A percentile compares a stretch with the other conserved stretches of the same genome.
phyloP scores from a whole-genome alignment of 2,329 filamentous ascomycete species.

The Sporothrix brunneoviolacea region DNA sequence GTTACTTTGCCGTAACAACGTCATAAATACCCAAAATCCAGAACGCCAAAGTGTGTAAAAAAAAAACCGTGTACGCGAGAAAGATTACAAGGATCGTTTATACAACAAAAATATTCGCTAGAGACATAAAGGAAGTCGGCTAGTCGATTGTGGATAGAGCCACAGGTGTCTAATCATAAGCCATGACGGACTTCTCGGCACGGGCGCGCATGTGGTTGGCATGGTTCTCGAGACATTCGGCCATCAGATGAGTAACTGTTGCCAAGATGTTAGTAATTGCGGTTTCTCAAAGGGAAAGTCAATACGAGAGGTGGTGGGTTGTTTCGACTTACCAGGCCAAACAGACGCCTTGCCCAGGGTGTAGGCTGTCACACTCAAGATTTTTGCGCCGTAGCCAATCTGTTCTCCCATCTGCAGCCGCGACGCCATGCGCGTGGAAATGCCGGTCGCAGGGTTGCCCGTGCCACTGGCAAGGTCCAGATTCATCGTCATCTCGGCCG shows the following conservation, averaged over 20 bases:
- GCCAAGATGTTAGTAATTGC: neutral
- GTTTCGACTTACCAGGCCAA: constrained; percentile 70
- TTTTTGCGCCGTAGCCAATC: constrained; percentile 75
- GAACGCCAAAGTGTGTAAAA: no score
- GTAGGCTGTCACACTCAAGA: constrained; percentile 76
- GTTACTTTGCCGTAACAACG: no score
- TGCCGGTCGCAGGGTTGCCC: constrained; percentile 27
- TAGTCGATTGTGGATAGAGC: no score
- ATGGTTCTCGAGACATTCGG: constrained; percentile 48
- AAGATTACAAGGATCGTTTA: no score
- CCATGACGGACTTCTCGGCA: constrained; percentile 45
- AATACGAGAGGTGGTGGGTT: no score
- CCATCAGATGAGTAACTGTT: constrained; percentile 48
- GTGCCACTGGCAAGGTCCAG: constrained; percentile 44
- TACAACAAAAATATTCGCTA: no score
- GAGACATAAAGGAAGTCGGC: no score
- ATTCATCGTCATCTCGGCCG: constrained; percentile 73
- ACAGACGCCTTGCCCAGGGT: constrained; percentile 84
- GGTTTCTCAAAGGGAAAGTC: no score
- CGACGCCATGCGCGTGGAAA: constrained; percentile 44
- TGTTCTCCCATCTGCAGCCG: constrained; percentile 46
- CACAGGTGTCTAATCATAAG: constrained; percentile 15
- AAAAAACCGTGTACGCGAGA: no score
- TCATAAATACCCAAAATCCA: no score
- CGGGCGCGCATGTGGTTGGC: constrained; percentile 45